Evolutionary conservation across 164 flowering plant species (phyloP), one percentile per base, ranked within the genome.

Genomic region (Macadamia integrifolia): DNA sequence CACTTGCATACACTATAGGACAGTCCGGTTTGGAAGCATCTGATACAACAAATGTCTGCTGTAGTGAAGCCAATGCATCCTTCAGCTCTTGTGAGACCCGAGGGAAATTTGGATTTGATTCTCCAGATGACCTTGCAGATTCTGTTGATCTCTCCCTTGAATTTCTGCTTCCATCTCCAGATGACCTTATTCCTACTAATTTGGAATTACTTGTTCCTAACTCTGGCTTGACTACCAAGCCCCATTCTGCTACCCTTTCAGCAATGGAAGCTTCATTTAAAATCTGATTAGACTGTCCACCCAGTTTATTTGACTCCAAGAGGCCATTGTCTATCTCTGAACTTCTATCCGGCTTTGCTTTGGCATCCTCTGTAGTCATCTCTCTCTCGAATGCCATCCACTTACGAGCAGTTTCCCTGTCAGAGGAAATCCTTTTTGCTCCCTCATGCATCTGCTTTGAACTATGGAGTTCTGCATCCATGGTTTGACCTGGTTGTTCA

Each of bases 1-100:
- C 80, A 76, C 99, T 94, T 40, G 99, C 99, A 69, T 85, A 94
- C 81, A 94, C 50, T 13, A 94, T 92, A 23, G 99, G 99, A 77
- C 83, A 86, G 52, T 94, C 93, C 1, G 88, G 96, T 72, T 81
- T 85, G 8, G 91, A 88, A 9, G 97, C 97, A 79, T 94, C 94
- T 1, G 99, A 92, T 1, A 94, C 97, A n/a, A 94, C 99, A 81
- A 94, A 94, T 0, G 97, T 94, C 73, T 94, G 99, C 58, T 88
- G 91, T 61, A 94, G 72, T 9, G 84, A 81, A 0, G 96, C 75
- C 68, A 94, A 72, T 15, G 99, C 99, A 66, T 83, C 95, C 78
- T 84, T 90, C 60, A 94, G 69, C 73, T 94, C 99, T 70, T 92
- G 88, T 46, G 99, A 90, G 9, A 85, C 93, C 58, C 93, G 83